These are phyloP conservation scores for Hypoxylon sp. DNA, from an alignment of 2,329 filamentous ascomycete species.

Conservation along the genomic window DNA sequence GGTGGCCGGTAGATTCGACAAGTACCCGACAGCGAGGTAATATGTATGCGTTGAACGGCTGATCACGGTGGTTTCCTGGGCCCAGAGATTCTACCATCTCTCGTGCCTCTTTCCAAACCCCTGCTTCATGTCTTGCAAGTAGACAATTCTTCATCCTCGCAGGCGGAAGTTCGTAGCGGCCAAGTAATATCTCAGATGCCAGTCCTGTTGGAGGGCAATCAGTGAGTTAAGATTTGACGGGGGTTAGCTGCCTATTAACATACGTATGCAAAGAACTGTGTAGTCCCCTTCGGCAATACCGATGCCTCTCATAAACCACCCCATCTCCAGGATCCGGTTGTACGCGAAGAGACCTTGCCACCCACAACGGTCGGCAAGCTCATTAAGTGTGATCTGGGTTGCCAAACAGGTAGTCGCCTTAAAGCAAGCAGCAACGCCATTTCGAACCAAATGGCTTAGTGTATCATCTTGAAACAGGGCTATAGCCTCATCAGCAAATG, in stretches of 20 bases:
- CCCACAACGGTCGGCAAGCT: constrained; percentile 51
- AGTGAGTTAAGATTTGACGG: neutral
- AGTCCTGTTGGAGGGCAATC: constrained; percentile 36
- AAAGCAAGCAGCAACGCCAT: constrained; percentile 10
- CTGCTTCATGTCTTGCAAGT: constrained; percentile 47
- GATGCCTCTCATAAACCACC: constrained; percentile 42
- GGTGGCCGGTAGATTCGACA: constrained; percentile 49
- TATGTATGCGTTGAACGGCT: constrained; percentile 44
- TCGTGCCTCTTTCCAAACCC: constrained; percentile 47
- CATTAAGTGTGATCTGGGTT: constrained; percentile 36
- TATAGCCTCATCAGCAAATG: constrained; percentile 40
- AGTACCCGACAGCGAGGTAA: constrained; percentile 49
- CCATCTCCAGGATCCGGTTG: constrained; percentile 49
- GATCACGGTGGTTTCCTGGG: constrained; percentile 24
- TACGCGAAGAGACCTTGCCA: constrained; percentile 51
- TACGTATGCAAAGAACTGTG: constrained; percentile 52
- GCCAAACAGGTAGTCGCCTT: constrained; percentile 19
- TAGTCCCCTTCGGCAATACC: constrained; percentile 51
- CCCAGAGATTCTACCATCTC: constrained; percentile 25
- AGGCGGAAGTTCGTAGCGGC: constrained; percentile 46
- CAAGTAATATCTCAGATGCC: constrained; percentile 49
- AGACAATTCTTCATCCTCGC: constrained; percentile 31
- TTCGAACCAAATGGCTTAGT: neutral
- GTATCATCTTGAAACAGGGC: constrained; percentile 23
- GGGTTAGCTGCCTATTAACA: constrained; percentile 16